Percentiles rank a stretch among this genome's conserved stretches.
Evolutionary conservation across 345 rosid genomes (phyloP).

Genomic region (Salix udensis): DNA sequence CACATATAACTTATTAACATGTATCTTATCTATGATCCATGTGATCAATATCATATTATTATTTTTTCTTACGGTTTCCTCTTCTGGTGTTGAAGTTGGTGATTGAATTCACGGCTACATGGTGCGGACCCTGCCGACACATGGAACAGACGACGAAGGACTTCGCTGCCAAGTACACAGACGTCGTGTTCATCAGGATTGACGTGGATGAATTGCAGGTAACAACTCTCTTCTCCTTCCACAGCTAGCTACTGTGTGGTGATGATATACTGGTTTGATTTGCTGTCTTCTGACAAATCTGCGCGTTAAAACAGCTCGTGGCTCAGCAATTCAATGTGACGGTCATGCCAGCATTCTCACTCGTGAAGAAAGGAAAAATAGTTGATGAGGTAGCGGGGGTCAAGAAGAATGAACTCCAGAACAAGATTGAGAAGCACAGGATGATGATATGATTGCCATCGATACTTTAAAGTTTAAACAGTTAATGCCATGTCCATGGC

Average conservation of each 20-base stretch:
- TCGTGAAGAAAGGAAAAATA: constrained; percentile 61
- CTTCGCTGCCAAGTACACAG: constrained; percentile 47
- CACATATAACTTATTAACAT: too few relatives aligned
- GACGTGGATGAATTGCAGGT: constrained; percentile 64
- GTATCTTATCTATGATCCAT: background rate
- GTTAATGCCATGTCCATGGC: background rate
- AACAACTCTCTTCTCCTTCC: background rate
- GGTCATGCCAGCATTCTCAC: constrained; percentile 52
- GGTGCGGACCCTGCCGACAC: constrained; percentile 75
- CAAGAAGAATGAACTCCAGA: constrained; percentile 49
- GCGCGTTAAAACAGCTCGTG: constrained; percentile 39
- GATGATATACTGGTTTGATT: background rate
- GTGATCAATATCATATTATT: background rate
- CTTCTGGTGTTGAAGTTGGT: constrained; percentile 45
- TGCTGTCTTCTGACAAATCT: background rate
- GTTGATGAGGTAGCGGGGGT: constrained; percentile 57
- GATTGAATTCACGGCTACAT: constrained; percentile 64
- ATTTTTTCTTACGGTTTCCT: background rate
- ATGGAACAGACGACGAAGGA: constrained; percentile 53
- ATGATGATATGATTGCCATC: background rate
- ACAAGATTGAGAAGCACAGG: constrained; percentile 49
- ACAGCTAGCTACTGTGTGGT: background rate
- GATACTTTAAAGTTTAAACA: background rate
- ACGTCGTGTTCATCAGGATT: constrained; percentile 65
- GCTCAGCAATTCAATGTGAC: constrained; percentile 35